Conservation (phyloP, 2,329 filamentous ascomycete genomes). For the Ilyonectria robusta region DNA sequence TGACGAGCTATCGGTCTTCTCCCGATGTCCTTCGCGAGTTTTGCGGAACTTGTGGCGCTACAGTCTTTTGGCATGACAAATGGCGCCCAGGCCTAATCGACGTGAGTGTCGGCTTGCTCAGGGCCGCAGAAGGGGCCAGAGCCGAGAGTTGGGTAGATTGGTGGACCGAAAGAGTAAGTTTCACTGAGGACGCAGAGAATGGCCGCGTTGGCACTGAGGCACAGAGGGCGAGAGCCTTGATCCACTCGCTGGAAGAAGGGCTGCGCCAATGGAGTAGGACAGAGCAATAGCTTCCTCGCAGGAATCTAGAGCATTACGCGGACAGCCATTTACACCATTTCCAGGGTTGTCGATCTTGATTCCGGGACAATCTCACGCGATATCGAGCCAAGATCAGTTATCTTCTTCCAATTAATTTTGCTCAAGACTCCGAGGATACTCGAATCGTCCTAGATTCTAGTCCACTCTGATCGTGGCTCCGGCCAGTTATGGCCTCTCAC, state of each 20-base stretch:
- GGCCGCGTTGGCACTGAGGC: slow-evolving; percentile 13
- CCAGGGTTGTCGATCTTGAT: neutral
- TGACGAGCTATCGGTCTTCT: slow-evolving; percentile 69
- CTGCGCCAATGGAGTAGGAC: neutral
- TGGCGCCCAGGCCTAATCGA: slow-evolving; percentile 71
- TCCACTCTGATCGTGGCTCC: slow-evolving; percentile 6
- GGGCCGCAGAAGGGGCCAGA: slow-evolving; percentile 64
- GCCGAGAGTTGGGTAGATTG: slow-evolving; percentile 74
- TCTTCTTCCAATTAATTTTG: slow-evolving; percentile 1
- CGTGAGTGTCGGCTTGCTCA: slow-evolving; percentile 73
- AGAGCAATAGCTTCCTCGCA: neutral
- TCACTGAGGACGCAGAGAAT: slow-evolving; percentile 62
- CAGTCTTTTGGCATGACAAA: slow-evolving; percentile 72
- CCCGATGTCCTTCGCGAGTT: slow-evolving; percentile 71
- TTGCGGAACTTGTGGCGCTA: slow-evolving; percentile 74
- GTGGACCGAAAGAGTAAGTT: slow-evolving; percentile 71
- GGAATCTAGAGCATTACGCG: neutral
- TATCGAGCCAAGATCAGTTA: neutral
- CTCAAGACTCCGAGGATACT: neutral
- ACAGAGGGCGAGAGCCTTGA: slow-evolving; percentile 11
- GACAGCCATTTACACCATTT: neutral
- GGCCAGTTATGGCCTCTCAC: slow-evolving; percentile 5
- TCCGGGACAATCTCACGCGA: neutral
- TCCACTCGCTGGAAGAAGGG: slow-evolving; percentile 13
- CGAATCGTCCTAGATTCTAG: neutral